phyloP scores from a whole-genome alignment of 805 yeast genomes.

The Hanseniaspora lachancei region DNA sequence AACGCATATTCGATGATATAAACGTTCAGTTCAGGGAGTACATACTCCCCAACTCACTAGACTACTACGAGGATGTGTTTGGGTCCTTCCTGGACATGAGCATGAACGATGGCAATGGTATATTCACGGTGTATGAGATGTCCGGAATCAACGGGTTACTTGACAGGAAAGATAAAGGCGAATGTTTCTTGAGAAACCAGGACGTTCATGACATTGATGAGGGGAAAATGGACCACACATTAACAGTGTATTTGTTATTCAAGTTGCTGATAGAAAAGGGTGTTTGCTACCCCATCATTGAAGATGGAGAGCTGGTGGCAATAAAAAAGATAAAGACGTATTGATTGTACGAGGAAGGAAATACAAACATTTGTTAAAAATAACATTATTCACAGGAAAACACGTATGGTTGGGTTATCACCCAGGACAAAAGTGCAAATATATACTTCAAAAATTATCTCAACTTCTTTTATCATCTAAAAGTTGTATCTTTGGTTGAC shows the following conservation, averaged over 20 bases:
- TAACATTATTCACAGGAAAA: not conserved
- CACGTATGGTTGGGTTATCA: not conserved
- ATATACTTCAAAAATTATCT: not conserved
- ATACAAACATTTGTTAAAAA: no score
- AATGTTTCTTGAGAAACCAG: not conserved
- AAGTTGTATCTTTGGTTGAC: constrained; percentile 33
- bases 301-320: constrained; percentile 6
- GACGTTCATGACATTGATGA: not conserved
- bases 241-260: not conserved
- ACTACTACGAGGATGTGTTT: not conserved
- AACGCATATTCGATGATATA: not conserved
- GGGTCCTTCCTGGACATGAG: not conserved
- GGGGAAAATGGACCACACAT: not conserved
- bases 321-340: not conserved
- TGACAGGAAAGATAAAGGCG: not conserved
- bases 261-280: not conserved
- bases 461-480: not conserved
- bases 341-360: no score
- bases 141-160: not conserved
- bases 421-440: no score
- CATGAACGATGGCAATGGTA: not conserved
- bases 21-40: not conserved
- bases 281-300: not conserved
- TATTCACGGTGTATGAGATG: constrained; percentile 5
- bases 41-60: not conserved